Percentiles rank a stretch among this genome's conserved stretches.
phyloP scores from a whole-genome alignment of 257 asterid genomes.

The Ophiorrhiza pumila region DNA sequence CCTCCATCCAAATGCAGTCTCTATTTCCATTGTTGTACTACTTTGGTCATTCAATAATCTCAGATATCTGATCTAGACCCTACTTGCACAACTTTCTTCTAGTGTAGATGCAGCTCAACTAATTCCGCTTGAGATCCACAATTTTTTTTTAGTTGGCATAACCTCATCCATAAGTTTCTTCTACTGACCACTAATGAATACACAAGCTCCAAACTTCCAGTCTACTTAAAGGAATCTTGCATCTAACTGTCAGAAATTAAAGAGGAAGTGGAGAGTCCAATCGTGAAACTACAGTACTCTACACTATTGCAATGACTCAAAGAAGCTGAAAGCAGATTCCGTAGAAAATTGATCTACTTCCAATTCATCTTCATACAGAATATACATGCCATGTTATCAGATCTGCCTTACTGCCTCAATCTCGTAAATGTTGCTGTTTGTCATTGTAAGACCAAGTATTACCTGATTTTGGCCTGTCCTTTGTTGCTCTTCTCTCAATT shows the following conservation, averaged over 20 bases:
- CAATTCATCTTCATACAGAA: background rate
- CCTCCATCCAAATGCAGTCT: background rate
- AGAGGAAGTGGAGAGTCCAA: background rate
- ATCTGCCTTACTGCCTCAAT: background rate
- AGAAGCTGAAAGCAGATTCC: background rate
- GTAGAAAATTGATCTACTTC: background rate
- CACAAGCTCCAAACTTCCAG: background rate
- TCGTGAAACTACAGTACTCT: background rate
- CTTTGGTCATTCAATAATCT: background rate
- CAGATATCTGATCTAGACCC: background rate
- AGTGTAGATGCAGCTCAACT: background rate
- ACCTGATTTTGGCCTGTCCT: constrained; percentile 57
- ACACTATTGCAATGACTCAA: background rate
- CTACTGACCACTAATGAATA: no score
- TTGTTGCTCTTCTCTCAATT: constrained; percentile 54
- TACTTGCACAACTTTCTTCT: background rate
- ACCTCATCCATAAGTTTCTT: no score
- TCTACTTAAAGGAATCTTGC: background rate
- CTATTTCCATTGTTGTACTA: background rate
- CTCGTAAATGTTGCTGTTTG: background rate
- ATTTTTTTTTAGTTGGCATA: no score
- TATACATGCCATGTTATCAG: background rate
- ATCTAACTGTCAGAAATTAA: background rate
- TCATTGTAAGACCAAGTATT: no score
- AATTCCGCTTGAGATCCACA: background rate